Evolutionary conservation across 2,329 filamentous ascomycete genomes (phyloP).

Genomic region (Aspergillus fumigatiaffinis): DNA sequence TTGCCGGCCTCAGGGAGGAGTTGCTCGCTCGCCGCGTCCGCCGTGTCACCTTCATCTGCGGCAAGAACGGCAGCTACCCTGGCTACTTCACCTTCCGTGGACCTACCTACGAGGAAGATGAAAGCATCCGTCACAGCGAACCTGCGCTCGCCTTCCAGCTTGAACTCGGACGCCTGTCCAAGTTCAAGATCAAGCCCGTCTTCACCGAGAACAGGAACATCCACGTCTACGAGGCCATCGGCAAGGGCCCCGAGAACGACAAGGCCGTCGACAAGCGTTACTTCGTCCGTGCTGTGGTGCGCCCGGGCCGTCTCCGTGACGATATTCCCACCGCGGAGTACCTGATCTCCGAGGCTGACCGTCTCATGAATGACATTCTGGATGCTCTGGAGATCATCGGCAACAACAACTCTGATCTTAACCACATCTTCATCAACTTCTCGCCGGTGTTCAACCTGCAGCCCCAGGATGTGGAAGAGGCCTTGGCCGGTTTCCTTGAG

Average conservation of each 20-base stretch:
- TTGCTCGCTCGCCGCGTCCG: conserved; percentile 76
- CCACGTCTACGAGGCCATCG: conserved; percentile 94
- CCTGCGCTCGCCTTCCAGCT: conserved; percentile 97
- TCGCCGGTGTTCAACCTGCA: conserved; percentile 91
- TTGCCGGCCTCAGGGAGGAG: conserved; percentile 79
- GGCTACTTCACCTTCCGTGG: conserved; percentile 99
- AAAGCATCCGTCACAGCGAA: conserved; percentile 94
- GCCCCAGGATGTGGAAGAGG: conserved; percentile 85
- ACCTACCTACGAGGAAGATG: conserved; percentile 81
- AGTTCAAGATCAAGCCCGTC: conserved; percentile 97
- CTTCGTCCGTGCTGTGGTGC: conserved; percentile 93
- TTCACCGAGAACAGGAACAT: conserved; percentile 99
- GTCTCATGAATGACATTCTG: conserved; percentile 94
- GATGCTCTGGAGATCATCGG: conserved; percentile 97
- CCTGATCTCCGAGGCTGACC: conserved; percentile 93
- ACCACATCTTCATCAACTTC: conserved; percentile 99
- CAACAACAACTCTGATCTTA: conserved; percentile 98
- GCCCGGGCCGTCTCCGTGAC: conserved; percentile 88
- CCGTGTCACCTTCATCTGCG: conserved; percentile 92
- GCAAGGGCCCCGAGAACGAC: conserved; percentile 91
- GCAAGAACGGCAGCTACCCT: conserved; percentile 89
- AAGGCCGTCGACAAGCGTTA: conserved; percentile 71
- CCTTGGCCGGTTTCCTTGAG: conserved; percentile 90
- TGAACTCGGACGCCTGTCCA: conserved; percentile 86
- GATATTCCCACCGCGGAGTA: conserved; percentile 99